A percentile compares a stretch with the other conserved stretches of the same genome.
Evolutionary conservation across 768 basidiomycete species (phyloP).

Genomic region (Terana coerulea): DNA sequence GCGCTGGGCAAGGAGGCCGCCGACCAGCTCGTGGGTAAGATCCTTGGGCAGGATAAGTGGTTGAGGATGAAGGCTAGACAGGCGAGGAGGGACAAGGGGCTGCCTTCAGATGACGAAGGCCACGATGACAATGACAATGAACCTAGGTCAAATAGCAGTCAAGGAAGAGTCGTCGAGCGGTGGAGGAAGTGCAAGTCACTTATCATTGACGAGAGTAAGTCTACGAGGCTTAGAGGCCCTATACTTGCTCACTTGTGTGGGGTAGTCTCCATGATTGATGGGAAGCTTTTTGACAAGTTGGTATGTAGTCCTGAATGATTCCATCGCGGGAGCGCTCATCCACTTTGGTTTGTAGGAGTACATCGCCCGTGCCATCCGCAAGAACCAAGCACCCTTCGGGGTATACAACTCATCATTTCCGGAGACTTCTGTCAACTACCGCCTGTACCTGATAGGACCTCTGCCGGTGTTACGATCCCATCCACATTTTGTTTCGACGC

Average conservation of each 20-base stretch:
- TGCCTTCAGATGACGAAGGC: neutral
- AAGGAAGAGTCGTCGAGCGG: slow-evolving; percentile 29
- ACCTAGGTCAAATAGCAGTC: too few relatives aligned
- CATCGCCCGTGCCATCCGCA: neutral
- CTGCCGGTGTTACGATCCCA: slow-evolving; percentile 41
- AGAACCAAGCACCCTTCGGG: slow-evolving; percentile 55
- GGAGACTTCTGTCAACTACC: slow-evolving; percentile 93
- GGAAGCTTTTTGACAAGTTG: slow-evolving; percentile 68
- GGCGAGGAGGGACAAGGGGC: neutral
- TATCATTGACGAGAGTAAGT: slow-evolving; percentile 78
- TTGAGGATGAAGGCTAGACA: neutral
- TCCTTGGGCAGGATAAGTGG: slow-evolving; percentile 6
- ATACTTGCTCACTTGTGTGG: neutral
- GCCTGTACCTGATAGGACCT: slow-evolving; percentile 58
- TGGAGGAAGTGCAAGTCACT: slow-evolving; percentile 64
- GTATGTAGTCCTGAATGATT: too few relatives aligned
- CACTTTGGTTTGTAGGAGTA: neutral
- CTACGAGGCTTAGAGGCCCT: too few relatives aligned
- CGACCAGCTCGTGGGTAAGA: slow-evolving; percentile 37
- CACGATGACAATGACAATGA: neutral
- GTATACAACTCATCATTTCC: slow-evolving; percentile 61
- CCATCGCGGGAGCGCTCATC: too few relatives aligned
- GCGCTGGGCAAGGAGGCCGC: slow-evolving; percentile 61
- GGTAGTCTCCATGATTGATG: slow-evolving; percentile 87
- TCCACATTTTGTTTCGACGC: slow-evolving; percentile 81